Evolutionary conservation across 495 filamentous ascomycete genomes (phyloP).

Genomic region (Penicillium desertorum): DNA sequence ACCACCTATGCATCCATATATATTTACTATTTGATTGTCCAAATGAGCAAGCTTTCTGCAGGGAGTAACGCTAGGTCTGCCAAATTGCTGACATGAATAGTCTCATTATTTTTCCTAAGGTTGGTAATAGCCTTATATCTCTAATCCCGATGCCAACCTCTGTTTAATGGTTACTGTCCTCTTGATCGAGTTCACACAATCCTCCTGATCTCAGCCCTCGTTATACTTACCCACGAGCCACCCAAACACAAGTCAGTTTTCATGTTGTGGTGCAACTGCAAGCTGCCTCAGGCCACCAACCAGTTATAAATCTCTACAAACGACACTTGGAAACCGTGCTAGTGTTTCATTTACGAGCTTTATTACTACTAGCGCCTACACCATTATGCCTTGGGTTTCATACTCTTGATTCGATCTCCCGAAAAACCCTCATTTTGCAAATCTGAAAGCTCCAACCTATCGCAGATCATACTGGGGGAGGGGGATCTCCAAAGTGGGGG

Average conservation of each 20-base stretch:
- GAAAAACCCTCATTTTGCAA: not conserved
- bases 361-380: not conserved
- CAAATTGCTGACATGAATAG: not conserved
- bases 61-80: not conserved
- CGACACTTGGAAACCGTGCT: not conserved
- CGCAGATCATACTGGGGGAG: not conserved
- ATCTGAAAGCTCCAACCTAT: not conserved
- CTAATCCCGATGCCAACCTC: not conserved
- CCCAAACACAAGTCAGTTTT: not conserved
- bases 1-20: not conserved
- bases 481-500: constrained; percentile 6
- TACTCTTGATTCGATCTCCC: not conserved
- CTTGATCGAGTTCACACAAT: not conserved
- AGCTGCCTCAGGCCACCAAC: not conserved
- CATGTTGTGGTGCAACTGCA: not conserved
- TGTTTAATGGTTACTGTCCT: not conserved
- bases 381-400: not conserved
- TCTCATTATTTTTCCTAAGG: not conserved
- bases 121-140: not conserved
- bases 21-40: not conserved
- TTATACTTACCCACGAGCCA: not conserved
- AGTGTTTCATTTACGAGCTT: not conserved
- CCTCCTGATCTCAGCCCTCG: not conserved
- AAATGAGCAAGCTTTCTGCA: not conserved
- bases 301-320: not conserved